Conservation (phyloP, 805 yeast species). For the Yarrowia hollandica region DNA sequence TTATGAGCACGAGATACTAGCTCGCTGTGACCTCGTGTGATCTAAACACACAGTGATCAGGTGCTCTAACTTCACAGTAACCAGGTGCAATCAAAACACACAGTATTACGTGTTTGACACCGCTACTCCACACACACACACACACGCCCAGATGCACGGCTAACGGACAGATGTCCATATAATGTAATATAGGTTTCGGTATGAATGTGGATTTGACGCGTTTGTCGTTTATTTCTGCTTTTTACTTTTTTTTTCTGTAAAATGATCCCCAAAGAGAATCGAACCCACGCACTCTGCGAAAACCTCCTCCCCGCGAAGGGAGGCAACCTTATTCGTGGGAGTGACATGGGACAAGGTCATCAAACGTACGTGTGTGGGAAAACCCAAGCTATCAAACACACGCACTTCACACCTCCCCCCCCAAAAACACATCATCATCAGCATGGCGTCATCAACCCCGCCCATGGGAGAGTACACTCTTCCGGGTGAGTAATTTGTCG, state of each 20-base stretch:
- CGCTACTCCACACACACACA: too few relatives aligned
- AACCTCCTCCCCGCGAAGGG: background rate
- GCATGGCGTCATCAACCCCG: constrained; percentile 31
- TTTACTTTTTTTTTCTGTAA: background rate
- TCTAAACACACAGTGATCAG: too few relatives aligned
- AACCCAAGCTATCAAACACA: too few relatives aligned
- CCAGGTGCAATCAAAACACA: too few relatives aligned
- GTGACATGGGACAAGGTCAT: too few relatives aligned
- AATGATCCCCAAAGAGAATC: background rate
- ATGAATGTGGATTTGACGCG: constrained; percentile 31
- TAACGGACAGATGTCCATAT: constrained; percentile 9
- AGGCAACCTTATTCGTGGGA: too few relatives aligned
- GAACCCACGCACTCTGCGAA: background rate
- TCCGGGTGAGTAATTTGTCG: constrained; percentile 39
- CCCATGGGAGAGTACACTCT: constrained; percentile 41
- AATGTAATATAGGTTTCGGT: constrained; percentile 28
- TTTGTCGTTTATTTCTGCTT: background rate
- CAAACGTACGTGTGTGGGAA: too few relatives aligned
- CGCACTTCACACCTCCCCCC: background rate
- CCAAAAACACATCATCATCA: background rate
- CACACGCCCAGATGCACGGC: constrained; percentile 34
- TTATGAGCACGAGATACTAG: too few relatives aligned
- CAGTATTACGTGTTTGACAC: too few relatives aligned
- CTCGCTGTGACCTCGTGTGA: too few relatives aligned
- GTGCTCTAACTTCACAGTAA: too few relatives aligned